Percentiles rank a stretch among this genome's conserved stretches.
Conservation (phyloP, 768 basidiomycete genomes). For the Psilocybe tampanensis region DNA sequence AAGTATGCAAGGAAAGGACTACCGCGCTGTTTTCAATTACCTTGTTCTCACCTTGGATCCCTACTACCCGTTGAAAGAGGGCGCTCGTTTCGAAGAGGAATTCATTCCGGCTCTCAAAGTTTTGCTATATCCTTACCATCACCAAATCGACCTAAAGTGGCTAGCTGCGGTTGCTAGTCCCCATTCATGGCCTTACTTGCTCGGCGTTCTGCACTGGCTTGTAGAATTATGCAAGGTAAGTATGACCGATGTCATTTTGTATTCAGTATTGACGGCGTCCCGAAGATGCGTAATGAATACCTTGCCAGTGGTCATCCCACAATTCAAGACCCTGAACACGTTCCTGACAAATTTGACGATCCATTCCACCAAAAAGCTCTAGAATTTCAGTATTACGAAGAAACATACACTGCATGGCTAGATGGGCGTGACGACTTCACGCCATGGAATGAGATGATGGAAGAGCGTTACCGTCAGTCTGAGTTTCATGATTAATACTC, state of each 20-base stretch:
- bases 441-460: constrained; percentile 69
- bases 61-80: constrained; percentile 54
- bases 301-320: constrained; percentile 68
- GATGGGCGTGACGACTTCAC: constrained; percentile 67
- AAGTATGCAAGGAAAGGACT: constrained; percentile 86
- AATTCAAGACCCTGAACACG: constrained; percentile 56
- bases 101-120: constrained; percentile 75
- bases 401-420: constrained; percentile 70
- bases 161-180: constrained; percentile 86
- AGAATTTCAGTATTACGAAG: constrained; percentile 73
- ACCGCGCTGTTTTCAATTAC: constrained; percentile 81
- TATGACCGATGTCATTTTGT: constrained; percentile 19
- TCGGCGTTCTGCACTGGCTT: constrained; percentile 93
- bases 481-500: neutral
- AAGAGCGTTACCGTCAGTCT: constrained; percentile 73
- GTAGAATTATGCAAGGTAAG: constrained; percentile 82
- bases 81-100: constrained; percentile 74
- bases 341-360: constrained; percentile 80
- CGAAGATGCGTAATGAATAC: constrained; percentile 44
- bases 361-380: constrained; percentile 74
- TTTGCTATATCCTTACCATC: constrained; percentile 79
- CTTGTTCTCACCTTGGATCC: constrained; percentile 76
- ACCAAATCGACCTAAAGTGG: constrained; percentile 83
- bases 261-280: constrained; percentile 21
- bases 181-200: constrained; percentile 88